Evolutionary conservation across 441 rosid species (phyloP).

Genomic region (Arabidopsis lyrata): DNA sequence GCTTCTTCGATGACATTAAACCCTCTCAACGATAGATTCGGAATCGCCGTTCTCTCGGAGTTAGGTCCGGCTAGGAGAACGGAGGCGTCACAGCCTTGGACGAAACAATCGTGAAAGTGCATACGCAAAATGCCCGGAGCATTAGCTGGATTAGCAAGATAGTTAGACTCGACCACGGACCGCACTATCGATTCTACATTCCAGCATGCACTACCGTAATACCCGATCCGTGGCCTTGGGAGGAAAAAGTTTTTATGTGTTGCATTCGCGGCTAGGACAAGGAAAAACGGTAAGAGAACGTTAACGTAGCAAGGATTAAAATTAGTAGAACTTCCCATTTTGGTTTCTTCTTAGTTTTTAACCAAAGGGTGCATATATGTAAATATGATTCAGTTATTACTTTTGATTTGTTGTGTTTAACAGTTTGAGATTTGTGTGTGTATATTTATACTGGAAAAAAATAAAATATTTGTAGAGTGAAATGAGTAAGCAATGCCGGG

Average conservation of each 20-base stretch:
- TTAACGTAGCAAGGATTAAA: background rate
- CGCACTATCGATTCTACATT: slow-evolving; percentile 53
- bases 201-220: slow-evolving; percentile 35
- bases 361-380: slow-evolving; percentile 11
- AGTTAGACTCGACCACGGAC: slow-evolving; percentile 48
- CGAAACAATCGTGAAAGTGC: slow-evolving; percentile 67
- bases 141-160: slow-evolving; percentile 45
- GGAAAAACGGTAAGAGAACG: slow-evolving; percentile 33
- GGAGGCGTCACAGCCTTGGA: slow-evolving; percentile 67
- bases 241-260: slow-evolving; percentile 8
- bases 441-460: slow-evolving; percentile 32
- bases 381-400: slow-evolving; percentile 6
- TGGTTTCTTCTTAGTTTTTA: slow-evolving; percentile 8
- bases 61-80: slow-evolving; percentile 54
- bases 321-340: slow-evolving; percentile 21
- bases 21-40: slow-evolving; percentile 55
- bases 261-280: slow-evolving; percentile 2
- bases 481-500: slow-evolving; percentile 36
- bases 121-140: slow-evolving; percentile 66
- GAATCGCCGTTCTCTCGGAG: slow-evolving; percentile 51
- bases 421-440: slow-evolving; percentile 16
- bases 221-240: slow-evolving; percentile 41
- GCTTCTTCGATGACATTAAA: slow-evolving; percentile 45
- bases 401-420: slow-evolving; percentile 27
- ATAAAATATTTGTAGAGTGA: slow-evolving; percentile 14